phyloP scores from a whole-genome alignment of 2,329 filamentous ascomycete genomes.

The Penicillium sp. region DNA sequence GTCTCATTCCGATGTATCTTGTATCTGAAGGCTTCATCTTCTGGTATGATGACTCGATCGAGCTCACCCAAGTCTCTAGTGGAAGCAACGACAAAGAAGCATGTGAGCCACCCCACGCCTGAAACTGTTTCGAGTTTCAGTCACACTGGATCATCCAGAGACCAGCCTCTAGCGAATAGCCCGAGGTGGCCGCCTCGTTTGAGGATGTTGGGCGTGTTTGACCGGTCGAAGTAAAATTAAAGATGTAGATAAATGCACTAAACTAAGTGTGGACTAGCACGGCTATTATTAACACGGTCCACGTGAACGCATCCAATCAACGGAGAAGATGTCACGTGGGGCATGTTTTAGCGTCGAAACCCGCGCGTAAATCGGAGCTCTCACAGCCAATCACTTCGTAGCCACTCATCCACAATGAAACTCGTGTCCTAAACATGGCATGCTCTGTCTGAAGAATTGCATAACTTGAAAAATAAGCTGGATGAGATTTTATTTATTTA shows the following conservation, averaged over 20 bases:
- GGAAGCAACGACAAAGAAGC: background rate
- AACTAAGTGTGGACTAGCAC: background rate
- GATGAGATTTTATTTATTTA: background rate
- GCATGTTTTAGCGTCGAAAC: background rate
- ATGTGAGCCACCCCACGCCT: background rate
- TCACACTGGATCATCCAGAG: background rate
- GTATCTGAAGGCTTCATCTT: background rate
- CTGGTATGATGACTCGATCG: background rate
- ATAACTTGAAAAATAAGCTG: background rate
- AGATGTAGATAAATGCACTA: background rate
- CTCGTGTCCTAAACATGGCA: background rate
- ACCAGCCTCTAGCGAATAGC: background rate
- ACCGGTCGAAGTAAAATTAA: background rate
- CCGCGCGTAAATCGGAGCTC: background rate
- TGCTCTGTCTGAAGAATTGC: background rate
- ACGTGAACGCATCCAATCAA: background rate
- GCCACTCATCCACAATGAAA: constrained; percentile 3
- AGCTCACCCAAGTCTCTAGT: background rate
- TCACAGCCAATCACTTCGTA: constrained; percentile 2
- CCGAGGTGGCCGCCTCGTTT: background rate
- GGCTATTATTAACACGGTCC: background rate
- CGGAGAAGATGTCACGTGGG: background rate
- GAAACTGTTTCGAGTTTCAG: constrained; percentile 2
- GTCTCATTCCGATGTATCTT: background rate
- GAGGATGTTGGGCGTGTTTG: background rate